Base-by-base conservation (phyloP, 1,284 basidiomycete genomes). In the Irpex lacteus region DNA sequence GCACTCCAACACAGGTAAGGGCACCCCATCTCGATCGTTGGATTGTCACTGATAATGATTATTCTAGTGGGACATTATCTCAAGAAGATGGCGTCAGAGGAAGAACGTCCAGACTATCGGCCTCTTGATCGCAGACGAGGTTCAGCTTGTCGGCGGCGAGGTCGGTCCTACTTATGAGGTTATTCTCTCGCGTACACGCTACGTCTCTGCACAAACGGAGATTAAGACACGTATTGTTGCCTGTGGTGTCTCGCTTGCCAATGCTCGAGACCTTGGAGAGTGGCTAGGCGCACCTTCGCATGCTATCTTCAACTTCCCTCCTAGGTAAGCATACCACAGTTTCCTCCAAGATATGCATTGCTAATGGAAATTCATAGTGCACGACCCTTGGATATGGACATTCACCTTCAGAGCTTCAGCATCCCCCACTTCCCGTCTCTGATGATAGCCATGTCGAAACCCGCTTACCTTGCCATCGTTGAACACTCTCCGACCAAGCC, bases 401-500 rank as follows among this genome's bases (percentile, higher is more conserved):
- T 99, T 58, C 97, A 99, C 72, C 80, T 99, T 6, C 97, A 98
- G 74, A 95, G 91, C 56, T 99, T 98, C 83, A 89, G 87, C 55
- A 94, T 98, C 53, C 94, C 96, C 8, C 98, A 99, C 73, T 98
- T 98, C 88, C 96, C 98, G 0, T 98, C 95, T 0, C 82, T 99
- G 62, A 99, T 99, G 97, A 94, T 99, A 64, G 88, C 96, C 38
- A 99, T 99, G 98, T 97, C 96, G 32, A 99, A 99, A 76, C 98
- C 97, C 0, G 94, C 96, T 0, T 99, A 98, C 74, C 86, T 99
- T 13, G 90, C 96, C 34, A 94, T 98, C 69, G 81, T 91, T 52
- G 97, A 99, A 74, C 90, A 97, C 72, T 90, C 97, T 0, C 84
- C 89, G 0, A 85, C 86, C 6, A 94, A 94, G 70, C 96, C 96